A percentile compares a stretch with the other conserved stretches of the same genome.
Evolutionary conservation across 768 basidiomycete genomes (phyloP).

Genomic region (Boletus vermiculosoides): DNA sequence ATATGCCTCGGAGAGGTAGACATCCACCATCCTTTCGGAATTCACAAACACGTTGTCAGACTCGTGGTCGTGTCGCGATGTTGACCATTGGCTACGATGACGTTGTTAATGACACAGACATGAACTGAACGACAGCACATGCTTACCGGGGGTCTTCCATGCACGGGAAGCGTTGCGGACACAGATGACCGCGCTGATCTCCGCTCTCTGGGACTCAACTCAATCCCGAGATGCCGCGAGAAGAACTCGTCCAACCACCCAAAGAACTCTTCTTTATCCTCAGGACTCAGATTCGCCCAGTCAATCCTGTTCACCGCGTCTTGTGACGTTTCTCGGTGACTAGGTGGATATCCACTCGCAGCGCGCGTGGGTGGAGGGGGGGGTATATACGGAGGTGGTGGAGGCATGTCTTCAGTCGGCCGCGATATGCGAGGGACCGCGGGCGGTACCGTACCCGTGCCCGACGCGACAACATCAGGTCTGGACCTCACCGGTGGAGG

Average conservation of each 20-base stretch:
- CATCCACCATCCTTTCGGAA: slow-evolving; percentile 1
- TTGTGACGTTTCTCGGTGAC: slow-evolving; percentile 2
- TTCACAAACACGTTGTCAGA: slow-evolving; percentile 1
- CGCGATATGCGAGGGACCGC: slow-evolving; percentile 13
- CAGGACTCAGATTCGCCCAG: slow-evolving; percentile 63
- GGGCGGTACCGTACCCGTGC: slow-evolving; percentile 11
- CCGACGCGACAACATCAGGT: slow-evolving; percentile 10
- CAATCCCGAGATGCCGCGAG: slow-evolving; percentile 40
- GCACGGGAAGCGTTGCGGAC: neutral
- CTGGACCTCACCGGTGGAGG: slow-evolving; percentile 37
- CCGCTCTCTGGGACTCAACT: slow-evolving; percentile 15
- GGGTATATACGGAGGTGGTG: slow-evolving; percentile 17
- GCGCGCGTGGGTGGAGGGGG: slow-evolving; percentile 29
- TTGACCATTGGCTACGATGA: slow-evolving; percentile 24
- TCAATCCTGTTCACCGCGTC: slow-evolving; percentile 41
- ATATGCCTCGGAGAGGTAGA: slow-evolving; percentile 7
- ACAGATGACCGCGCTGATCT: neutral
- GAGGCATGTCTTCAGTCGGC: slow-evolving; percentile 9
- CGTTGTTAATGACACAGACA: neutral
- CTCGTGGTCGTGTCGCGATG: slow-evolving; percentile 18
- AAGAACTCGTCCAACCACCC: slow-evolving; percentile 83
- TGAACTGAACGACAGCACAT: neutral
- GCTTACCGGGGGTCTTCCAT: slow-evolving; percentile 21
- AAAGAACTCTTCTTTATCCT: slow-evolving; percentile 75
- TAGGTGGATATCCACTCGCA: slow-evolving; percentile 26